Conservation (phyloP, 257 asterid genomes). For the Pogostemon cablin region DNA sequence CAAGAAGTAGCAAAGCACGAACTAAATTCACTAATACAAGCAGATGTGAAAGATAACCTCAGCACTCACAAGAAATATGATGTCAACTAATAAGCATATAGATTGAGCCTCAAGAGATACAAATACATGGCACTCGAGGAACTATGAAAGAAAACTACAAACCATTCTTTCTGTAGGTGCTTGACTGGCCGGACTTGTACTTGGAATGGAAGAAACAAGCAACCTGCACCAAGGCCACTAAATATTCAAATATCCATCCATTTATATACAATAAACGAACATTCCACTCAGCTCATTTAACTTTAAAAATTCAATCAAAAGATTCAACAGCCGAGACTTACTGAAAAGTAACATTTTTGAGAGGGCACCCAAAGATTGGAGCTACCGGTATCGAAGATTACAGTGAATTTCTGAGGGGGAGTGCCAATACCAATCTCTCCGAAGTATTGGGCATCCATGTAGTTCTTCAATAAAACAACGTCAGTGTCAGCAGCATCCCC, state of each 20-base stretch:
- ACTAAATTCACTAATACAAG: not conserved
- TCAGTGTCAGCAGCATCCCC: constrained; percentile 66
- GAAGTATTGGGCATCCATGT: constrained; percentile 96
- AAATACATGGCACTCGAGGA: not conserved
- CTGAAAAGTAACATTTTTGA: constrained; percentile 86
- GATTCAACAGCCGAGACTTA: constrained; percentile 41
- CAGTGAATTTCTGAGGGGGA: constrained; percentile 91
- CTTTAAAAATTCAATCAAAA: not conserved
- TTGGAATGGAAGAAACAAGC: constrained; percentile 86
- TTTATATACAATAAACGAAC: constrained; percentile 11
- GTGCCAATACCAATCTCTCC: constrained; percentile 92
- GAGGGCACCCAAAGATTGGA: constrained; percentile 98
- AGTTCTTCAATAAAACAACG: constrained; percentile 79
- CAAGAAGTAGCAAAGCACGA: not conserved
- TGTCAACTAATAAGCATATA: not conserved
- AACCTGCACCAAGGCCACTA: constrained; percentile 51
- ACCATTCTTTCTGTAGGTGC: constrained; percentile 83
- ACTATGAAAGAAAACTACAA: constrained; percentile 26
- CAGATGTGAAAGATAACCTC: not conserved
- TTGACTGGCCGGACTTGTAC: constrained; percentile 76
- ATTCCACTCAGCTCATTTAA: not conserved
- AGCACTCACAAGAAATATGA: not conserved
- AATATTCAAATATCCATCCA: constrained; percentile 8
- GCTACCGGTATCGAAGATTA: constrained; percentile 96
- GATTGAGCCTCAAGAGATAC: constrained; percentile 12